These are phyloP conservation scores for Cronartium ribicola DNA, from an alignment of 1,284 basidiomycete genomes.

Conservation along the genomic window DNA sequence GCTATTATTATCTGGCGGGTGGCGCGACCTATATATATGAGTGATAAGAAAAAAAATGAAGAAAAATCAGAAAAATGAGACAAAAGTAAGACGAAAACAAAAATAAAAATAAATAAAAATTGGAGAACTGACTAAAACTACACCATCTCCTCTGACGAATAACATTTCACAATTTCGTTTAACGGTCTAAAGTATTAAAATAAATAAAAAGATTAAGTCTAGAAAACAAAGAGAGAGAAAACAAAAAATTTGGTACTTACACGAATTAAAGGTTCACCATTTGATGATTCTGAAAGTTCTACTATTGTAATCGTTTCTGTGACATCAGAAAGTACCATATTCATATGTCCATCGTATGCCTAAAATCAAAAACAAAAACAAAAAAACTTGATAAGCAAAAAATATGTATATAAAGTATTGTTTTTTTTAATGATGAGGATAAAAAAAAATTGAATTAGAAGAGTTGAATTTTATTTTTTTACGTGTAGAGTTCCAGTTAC, in stretches of 20 bases:
- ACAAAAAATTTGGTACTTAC: slow-evolving; percentile 53
- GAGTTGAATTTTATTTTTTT: slow-evolving; percentile 42
- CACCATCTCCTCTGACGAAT: slow-evolving; percentile 67
- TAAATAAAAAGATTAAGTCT: not conserved
- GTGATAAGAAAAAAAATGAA: too few species aligned
- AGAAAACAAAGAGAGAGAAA: slow-evolving; percentile 42
- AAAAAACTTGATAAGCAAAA: slow-evolving; percentile 17
- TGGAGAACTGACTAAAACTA: slow-evolving; percentile 51
- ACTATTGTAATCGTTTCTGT: slow-evolving; percentile 94
- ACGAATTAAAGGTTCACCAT: slow-evolving; percentile 47
- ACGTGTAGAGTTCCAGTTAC: slow-evolving; percentile 86
- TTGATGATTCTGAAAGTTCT: slow-evolving; percentile 58
- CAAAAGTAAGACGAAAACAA: too few species aligned
- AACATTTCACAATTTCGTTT: slow-evolving; percentile 96
- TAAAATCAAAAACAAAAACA: slow-evolving; percentile 50
- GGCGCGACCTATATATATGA: too few species aligned
- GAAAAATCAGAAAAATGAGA: too few species aligned
- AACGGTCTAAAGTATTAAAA: slow-evolving; percentile 63
- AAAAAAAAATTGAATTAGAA: too few species aligned
- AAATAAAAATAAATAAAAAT: not conserved
- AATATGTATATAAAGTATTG: not conserved
- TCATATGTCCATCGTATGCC: slow-evolving; percentile 99
- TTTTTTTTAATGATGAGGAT: not conserved
- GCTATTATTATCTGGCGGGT: too few species aligned
- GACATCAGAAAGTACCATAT: slow-evolving; percentile 92